phyloP scores from a whole-genome alignment of 1,139 yeast genomes.

The Hyphopichia wangnamkhiaoensis region DNA sequence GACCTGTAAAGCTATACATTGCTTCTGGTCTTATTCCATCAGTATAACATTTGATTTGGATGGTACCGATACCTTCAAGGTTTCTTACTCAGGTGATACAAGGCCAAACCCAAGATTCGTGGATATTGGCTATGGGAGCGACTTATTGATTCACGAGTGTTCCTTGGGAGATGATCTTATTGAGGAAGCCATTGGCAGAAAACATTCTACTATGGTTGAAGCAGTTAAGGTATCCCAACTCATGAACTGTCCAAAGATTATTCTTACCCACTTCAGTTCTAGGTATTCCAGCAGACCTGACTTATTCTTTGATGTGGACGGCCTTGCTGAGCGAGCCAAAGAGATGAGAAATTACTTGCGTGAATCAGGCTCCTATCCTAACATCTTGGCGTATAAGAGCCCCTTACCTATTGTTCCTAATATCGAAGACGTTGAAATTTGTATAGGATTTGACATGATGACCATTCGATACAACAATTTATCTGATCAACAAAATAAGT shows the following conservation, averaged over 20 bases:
- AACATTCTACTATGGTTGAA: slow-evolving; percentile 89
- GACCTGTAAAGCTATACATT: slow-evolving; percentile 81
- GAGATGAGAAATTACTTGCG: slow-evolving; percentile 28
- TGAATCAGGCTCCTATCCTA: slow-evolving; percentile 21
- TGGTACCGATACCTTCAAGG: slow-evolving; percentile 47
- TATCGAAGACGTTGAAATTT: slow-evolving; percentile 35
- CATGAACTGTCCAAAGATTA: slow-evolving; percentile 72
- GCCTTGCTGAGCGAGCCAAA: slow-evolving; percentile 22
- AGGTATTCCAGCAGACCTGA: slow-evolving; percentile 74
- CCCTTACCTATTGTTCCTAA: slow-evolving; percentile 10
- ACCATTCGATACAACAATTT: slow-evolving; percentile 26
- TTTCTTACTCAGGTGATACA: slow-evolving; percentile 94
- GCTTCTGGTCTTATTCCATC: slow-evolving; percentile 80
- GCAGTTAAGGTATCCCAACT: slow-evolving; percentile 69
- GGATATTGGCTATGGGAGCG: slow-evolving; percentile 66
- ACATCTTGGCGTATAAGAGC: slow-evolving; percentile 22
- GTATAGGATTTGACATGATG: slow-evolving; percentile 47
- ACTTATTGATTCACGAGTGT: slow-evolving; percentile 87
- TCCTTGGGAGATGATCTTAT: slow-evolving; percentile 79
- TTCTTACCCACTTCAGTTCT: slow-evolving; percentile 91
- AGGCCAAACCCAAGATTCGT: slow-evolving; percentile 71
- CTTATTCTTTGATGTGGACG: slow-evolving; percentile 27
- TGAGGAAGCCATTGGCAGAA: slow-evolving; percentile 80
- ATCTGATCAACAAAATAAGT: slow-evolving; percentile 16
- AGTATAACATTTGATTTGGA: slow-evolving; percentile 50